Evolutionary conservation across 1,139 yeast genomes (phyloP), one percentile per base, ranked within the genome.

Genomic region (Magnusiomyces magnusii): DNA sequence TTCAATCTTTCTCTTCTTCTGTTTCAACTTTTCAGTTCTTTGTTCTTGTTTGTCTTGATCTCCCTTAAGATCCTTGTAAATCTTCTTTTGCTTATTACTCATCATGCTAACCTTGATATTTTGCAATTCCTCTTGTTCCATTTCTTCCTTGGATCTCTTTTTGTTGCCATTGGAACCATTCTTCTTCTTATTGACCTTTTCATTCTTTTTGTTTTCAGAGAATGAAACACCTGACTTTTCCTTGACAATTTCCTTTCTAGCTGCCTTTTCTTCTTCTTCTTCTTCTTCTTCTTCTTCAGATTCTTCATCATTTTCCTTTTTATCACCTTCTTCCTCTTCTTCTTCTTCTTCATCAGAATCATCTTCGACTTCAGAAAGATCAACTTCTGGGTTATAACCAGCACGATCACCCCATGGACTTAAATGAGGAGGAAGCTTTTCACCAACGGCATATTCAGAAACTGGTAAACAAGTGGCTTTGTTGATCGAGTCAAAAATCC

Each of bases 381-480:
- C 76, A 27, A 83, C 87, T 60, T 80, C 84, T 66, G 99, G 99
- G 74, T 92, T 84, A 74, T 93, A 93, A 58, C 86, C 87, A 67
- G 87, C 90, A 59, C 92, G 83, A 76, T 93, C 98, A 66, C 98
- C 98, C 98, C 99, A 93, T 77, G 99, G 99, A 59, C 96, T 87
- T 70, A 95, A 80, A 75, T 93, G 99, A 51, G 99, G 98, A 54
- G 98, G 98, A 63, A 95, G 80, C 10, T 91, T 78, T 75, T 93
- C 98, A 60, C 99, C 99, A 2, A 97, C 96, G 52, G 95, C 87
- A 71, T 93, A 93, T 60, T 79, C 80, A 60, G 86, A 85, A 28
- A 88, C 97, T 47, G 93, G 82, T 60, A 87, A 78, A 63, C 93
- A 79, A 63, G 81, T 79, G 57, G 84, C 82, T 75, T 87, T 86